Base-by-base conservation (phyloP, 2,329 filamentous ascomycete species). In the Magnaporthales sp. region DNA sequence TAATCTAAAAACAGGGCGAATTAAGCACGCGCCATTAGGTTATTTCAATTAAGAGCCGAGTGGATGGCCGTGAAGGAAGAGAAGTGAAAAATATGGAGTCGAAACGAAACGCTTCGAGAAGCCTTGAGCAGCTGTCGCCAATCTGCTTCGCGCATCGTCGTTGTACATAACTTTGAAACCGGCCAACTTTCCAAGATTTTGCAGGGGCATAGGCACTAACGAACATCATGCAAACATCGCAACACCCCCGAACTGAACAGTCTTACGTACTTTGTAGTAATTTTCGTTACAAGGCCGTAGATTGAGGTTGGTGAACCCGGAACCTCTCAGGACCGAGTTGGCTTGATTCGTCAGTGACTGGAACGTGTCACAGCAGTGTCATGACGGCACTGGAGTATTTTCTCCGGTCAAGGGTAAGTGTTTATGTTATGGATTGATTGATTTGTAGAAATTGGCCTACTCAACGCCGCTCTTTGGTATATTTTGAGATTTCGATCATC, bases 11-110 rank as follows among this genome's bases (percentile, higher is more conserved):
- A 9, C n/a, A 31, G 61, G 61, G 26, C 61, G 3, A 29, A 10
- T 26, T 22, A 32, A 63, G 27, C 26, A 22, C 11, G 38, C 15
- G 38, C 32, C 38, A 64, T 67, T 68, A 68, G 56, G 8, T 62
- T 29, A 19, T 38, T 51, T 65, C 38, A 46, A 69, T 67, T 68
- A 68, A 69, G 38, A 68, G 69, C 67, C 68, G 69, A 70, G 68
- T 46, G 19, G 38, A n/a, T 46, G 15, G 38, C 38, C 38, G 38
- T 19, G 38, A 19, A n/a, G n/a, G 38, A 46, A 46, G 19, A 46
- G 15, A 19, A 10, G 1, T 10, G 2, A 46, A n/a, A n/a, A 46
- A 46, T 31, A n/a, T n/a, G n/a, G 3, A 46, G 19, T 46, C 19
- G 38, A 46, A 46, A 46, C 38, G 15, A 46, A 46, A n/a, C 38